phyloP scores from a whole-genome alignment of 495 filamentous ascomycete species.

The Physcia stellaris region DNA sequence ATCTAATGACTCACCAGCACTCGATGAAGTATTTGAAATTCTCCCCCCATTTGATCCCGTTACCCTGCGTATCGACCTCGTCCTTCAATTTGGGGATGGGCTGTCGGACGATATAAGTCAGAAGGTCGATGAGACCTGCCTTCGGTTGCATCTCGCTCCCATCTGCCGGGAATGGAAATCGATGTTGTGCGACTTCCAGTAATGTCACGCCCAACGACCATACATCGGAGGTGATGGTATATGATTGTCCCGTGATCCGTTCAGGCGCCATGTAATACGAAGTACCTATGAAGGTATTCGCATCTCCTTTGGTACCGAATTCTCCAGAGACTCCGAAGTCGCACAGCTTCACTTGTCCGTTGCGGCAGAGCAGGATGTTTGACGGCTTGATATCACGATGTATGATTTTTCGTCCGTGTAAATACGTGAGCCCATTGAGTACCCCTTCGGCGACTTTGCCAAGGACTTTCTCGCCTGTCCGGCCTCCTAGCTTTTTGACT shows the following conservation, averaged over 20 bases:
- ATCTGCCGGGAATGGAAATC: slow-evolving; percentile 94
- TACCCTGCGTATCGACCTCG: slow-evolving; percentile 56
- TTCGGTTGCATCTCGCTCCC: slow-evolving; percentile 82
- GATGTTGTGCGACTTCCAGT: slow-evolving; percentile 92
- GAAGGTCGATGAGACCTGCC: slow-evolving; percentile 81
- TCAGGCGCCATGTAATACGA: slow-evolving; percentile 99
- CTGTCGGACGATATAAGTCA: slow-evolving; percentile 94
- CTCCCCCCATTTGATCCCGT: slow-evolving; percentile 78
- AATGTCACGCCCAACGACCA: slow-evolving; percentile 95
- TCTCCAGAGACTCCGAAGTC: slow-evolving; percentile 97
- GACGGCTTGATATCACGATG: slow-evolving; percentile 98
- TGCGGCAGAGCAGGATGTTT: slow-evolving; percentile 86
- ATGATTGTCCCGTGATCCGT: slow-evolving; percentile 90
- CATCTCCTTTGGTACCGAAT: slow-evolving; percentile 95
- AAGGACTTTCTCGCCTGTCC: slow-evolving; percentile 95
- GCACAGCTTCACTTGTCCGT: slow-evolving; percentile 91
- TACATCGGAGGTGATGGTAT: slow-evolving; percentile 96
- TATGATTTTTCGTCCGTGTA: slow-evolving; percentile 94
- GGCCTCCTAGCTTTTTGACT: slow-evolving; percentile 84
- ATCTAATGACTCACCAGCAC: slow-evolving; percentile 82
- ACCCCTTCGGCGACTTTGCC: slow-evolving; percentile 96
- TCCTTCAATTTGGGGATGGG: slow-evolving; percentile 94
- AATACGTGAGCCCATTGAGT: slow-evolving; percentile 83
- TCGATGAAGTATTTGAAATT: slow-evolving; percentile 99
- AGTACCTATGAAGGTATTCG: slow-evolving; percentile 97